Evolutionary conservation across 2,329 filamentous ascomycete species (phyloP).

Genomic region (Lecanosticta acicola): DNA sequence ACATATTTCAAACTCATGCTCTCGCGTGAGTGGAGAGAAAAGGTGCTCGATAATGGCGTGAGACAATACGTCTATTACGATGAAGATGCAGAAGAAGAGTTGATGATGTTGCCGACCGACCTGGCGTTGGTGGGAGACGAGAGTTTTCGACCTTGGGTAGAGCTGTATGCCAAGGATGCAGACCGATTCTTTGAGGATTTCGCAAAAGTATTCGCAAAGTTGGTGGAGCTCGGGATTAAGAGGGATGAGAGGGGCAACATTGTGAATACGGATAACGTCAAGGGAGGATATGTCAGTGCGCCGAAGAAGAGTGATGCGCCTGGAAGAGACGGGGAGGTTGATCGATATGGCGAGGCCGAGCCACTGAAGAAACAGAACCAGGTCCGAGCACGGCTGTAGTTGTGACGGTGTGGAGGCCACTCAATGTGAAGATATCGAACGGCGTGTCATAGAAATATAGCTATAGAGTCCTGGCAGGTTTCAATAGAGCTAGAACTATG

Average conservation of each 20-base stretch:
- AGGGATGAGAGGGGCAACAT: conserved; percentile 51
- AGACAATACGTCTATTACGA: conserved; percentile 57
- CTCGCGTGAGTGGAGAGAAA: conserved; percentile 50
- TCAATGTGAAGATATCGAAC: neutral
- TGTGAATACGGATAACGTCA: conserved; percentile 52
- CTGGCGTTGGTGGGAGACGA: conserved; percentile 53
- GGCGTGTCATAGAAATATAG: too few relatives aligned
- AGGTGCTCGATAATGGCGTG: conserved; percentile 48
- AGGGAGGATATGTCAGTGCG: conserved; percentile 52
- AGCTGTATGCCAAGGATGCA: conserved; percentile 56
- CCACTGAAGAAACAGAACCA: conserved; percentile 39
- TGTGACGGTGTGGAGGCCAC: neutral
- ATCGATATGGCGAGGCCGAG: conserved; percentile 35
- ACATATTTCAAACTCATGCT: conserved; percentile 53
- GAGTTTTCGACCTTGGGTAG: conserved; percentile 52
- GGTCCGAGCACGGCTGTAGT: conserved; percentile 38
- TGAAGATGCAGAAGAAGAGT: conserved; percentile 50
- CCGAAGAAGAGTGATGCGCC: conserved; percentile 50
- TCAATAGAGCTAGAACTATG: neutral
- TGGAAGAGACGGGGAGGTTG: conserved; percentile 33
- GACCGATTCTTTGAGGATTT: conserved; percentile 59
- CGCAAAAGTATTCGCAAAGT: conserved; percentile 52
- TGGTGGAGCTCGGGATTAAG: conserved; percentile 56
- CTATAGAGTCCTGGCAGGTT: neutral
- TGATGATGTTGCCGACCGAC: conserved; percentile 65